Evolutionary conservation across 805 yeast genomes (phyloP), one percentile per base, ranked within the genome.

Genomic region (Saturnispora halmiae): DNA sequence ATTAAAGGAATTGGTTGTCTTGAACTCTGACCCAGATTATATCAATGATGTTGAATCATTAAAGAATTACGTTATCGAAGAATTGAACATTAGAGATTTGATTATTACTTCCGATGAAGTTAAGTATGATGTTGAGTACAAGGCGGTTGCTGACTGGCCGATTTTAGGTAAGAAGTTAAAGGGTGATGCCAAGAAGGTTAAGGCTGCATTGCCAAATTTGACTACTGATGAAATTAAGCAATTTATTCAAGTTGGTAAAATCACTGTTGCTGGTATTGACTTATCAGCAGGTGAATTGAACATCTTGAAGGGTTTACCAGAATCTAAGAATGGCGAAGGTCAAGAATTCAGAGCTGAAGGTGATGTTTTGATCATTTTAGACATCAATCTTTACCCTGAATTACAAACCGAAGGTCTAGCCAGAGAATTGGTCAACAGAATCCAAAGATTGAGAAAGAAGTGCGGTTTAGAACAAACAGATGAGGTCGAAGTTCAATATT

Each of bases 61-160:
- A 64, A 73, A 83, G 65, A 64, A 67, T 31, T 92, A 90, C 65
- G 80, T 92, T 52, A 61, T 74, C 43, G 97, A 90, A 55, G 98
- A 92, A 67, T 76, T 92, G 63, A 92, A 92, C 58, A 82, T 92
- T 46, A 82, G 95, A 63, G 92, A 84, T 52, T 61, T 92, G 41
- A 68, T 85, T 53, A 80, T 92, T 54, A 87, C 96, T 16, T 72
- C 83, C 19, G 96, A 92, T 58, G 99, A 92, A 68, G 79, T 72
- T 52, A 79, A 81, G 58, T 90, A 88, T 59, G 92, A 88, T 54
- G 97, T 92, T 46, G 83, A 81, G 60, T 90, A 88, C 70, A 77
- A 74, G 49, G 96, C 90, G 32, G 94, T 84, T 62, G 98, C 98
- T 36, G 99, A 92, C 69, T 92, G 99, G 98, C 95, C 97, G 44